Base-by-base conservation (phyloP, 1,284 basidiomycete genomes). In the Sanguinoderma infundibulare region DNA sequence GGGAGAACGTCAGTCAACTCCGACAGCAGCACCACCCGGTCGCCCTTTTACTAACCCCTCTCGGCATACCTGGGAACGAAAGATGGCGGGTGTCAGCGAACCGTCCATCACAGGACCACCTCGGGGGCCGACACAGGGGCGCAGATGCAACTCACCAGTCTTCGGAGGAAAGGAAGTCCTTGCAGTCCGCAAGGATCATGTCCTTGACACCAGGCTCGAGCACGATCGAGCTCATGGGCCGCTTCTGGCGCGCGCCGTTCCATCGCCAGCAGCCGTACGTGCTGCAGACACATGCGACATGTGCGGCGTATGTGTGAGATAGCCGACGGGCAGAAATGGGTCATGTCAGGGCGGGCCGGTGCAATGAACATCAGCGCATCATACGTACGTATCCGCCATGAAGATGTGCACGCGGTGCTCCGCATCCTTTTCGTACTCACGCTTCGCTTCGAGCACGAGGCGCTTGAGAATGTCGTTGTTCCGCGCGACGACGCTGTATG, bases 401-500 rank as follows among this genome's bases (percentile, higher is more conserved):
- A 90, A 94, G 63, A 94, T 94, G 70, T 94, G 91, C 55, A 94
- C 91, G 62, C 90, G 87, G 71, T 94, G 91, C 68, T 92, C 91
- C 60, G 92, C 90, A 74, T 94, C 91, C 75, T 91, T 92, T 76
- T 94, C 92, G 67, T 94, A 94, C 64, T 92, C 90, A 57, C 86
- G 85, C 77, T 93, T 93, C 28, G 91, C 91, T 75, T 94, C 91
- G 39, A 94, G 76, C 15, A 94, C 92, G 22, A 94, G 82, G 72
- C 86, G 88, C 82, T 94, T 94, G 68, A 94, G 79, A 61, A 94
- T 90, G 72, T 90, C 89, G 70, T 94, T 94, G 73, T 85, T 94
- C 49, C 92, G 87, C 22, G 91, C 92, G 50, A 94, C 89, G 57
- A 94, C 92, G 64, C 92, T 93, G 67, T 14, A 36, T n/a, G 30